phyloP scores from a whole-genome alignment of 768 basidiomycete species.

The Lentinula aciculospora region DNA sequence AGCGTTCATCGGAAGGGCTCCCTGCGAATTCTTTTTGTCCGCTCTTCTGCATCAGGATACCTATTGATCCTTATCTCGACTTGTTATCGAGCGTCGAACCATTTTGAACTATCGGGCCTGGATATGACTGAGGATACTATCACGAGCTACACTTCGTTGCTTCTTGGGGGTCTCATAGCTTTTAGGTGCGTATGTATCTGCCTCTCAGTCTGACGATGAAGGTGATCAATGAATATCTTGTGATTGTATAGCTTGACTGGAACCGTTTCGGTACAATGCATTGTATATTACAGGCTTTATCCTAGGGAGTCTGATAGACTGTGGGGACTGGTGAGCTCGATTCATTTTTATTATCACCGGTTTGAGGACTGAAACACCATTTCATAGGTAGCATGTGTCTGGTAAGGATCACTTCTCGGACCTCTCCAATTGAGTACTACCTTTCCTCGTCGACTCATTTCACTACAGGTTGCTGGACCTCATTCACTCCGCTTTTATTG shows the following conservation, averaged over 20 bases:
- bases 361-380: not conserved
- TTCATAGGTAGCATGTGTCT: not conserved
- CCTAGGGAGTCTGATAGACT: not conserved
- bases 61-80: not conserved
- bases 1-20: not conserved
- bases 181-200: not conserved
- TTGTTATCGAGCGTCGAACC: not conserved
- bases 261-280: slow-evolving; percentile 1
- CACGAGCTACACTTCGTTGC: slow-evolving; percentile 3
- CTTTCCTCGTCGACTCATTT: not conserved
- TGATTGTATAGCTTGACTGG: not conserved
- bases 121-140: not conserved
- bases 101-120: not conserved
- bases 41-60: not conserved
- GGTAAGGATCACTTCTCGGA: not conserved
- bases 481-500: slow-evolving; percentile 3
- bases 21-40: not conserved
- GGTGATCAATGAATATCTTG: not conserved
- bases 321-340: not conserved
- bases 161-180: slow-evolving; percentile 1
- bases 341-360: not conserved
- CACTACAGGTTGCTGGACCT: slow-evolving; percentile 2
- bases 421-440: not conserved
- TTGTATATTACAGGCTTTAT: slow-evolving; percentile 5
- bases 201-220: not conserved